Percentiles rank a stretch among this genome's conserved stretches.
phyloP scores from a whole-genome alignment of 805 yeast genomes.

The Candida boidinii region DNA sequence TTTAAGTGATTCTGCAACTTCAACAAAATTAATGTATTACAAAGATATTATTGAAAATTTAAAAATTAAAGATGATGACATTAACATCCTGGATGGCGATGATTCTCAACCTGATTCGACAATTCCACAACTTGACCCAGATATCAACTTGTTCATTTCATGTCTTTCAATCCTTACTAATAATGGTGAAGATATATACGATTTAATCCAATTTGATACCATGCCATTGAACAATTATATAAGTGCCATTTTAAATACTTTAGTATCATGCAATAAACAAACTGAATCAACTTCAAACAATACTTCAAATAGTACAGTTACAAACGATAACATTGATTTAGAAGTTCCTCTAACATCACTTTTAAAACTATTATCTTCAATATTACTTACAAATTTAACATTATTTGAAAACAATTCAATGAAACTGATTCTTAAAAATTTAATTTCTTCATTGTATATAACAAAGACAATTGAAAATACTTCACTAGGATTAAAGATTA shows the following conservation, averaged over 20 bases:
- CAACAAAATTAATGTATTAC: slow-evolving; percentile 47
- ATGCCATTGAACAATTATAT: slow-evolving; percentile 11
- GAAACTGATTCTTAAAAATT: no score
- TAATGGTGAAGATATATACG: slow-evolving; percentile 20
- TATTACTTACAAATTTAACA: background rate
- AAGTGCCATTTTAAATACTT: slow-evolving; percentile 3
- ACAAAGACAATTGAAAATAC: no score
- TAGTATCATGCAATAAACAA: no score
- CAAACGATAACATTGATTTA: no score
- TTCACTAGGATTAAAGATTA: background rate
- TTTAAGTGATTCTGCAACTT: slow-evolving; percentile 40
- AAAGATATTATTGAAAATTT: slow-evolving; percentile 44
- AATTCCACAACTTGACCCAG: no score
- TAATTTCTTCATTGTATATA: no score
- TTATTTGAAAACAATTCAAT: no score
- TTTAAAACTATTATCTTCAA: no score
- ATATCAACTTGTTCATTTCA: slow-evolving; percentile 32
- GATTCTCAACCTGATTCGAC: no score
- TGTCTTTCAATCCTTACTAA: slow-evolving; percentile 40
- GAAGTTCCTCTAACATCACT: no score
- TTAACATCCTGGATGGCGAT: slow-evolving; percentile 31
- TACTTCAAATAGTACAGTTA: no score
- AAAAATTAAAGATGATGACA: slow-evolving; percentile 38
- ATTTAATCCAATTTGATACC: slow-evolving; percentile 10
- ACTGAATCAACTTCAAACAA: no score